These are phyloP conservation scores for Chamaenerion angustifolium DNA, from an alignment of 345 rosid genomes.

Conservation along the genomic window DNA sequence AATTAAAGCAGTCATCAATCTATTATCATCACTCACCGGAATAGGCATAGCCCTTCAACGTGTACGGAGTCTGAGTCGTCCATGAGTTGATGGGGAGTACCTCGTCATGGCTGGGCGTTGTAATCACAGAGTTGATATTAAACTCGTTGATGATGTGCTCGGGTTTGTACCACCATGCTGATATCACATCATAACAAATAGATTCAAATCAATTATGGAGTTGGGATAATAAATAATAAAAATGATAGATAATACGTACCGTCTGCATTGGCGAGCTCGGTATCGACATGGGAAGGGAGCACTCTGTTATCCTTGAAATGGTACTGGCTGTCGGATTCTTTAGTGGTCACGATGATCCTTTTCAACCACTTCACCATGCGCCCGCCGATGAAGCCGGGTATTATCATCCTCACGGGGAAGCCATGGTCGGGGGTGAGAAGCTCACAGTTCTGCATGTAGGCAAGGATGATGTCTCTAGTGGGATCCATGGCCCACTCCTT, in stretches of 20 bases:
- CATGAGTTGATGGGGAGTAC: conserved; percentile 68
- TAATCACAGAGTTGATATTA: conserved; percentile 77
- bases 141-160: conserved; percentile 77
- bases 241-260: no score
- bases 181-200: no score
- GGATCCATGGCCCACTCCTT: conserved; percentile 76
- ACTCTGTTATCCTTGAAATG: conserved; percentile 77
- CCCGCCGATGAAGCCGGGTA: conserved; percentile 90
- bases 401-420: conserved; percentile 63
- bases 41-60: conserved; percentile 67
- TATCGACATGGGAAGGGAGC: conserved; percentile 76
- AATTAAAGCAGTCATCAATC: no score
- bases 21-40: conserved; percentile 55
- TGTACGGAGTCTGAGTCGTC: conserved; percentile 75
- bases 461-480: conserved; percentile 62
- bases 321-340: conserved; percentile 63
- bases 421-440: conserved; percentile 76
- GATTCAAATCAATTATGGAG: not conserved
- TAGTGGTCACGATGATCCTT: conserved; percentile 57
- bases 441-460: conserved; percentile 96
- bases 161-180: conserved; percentile 96
- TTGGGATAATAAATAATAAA: no score
- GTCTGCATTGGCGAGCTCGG: conserved; percentile 78
- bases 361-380: conserved; percentile 94
- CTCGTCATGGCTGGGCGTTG: conserved; percentile 82